Evolutionary conservation across 305 asterid genomes (phyloP).

Genomic region (Ajuga reptans): DNA sequence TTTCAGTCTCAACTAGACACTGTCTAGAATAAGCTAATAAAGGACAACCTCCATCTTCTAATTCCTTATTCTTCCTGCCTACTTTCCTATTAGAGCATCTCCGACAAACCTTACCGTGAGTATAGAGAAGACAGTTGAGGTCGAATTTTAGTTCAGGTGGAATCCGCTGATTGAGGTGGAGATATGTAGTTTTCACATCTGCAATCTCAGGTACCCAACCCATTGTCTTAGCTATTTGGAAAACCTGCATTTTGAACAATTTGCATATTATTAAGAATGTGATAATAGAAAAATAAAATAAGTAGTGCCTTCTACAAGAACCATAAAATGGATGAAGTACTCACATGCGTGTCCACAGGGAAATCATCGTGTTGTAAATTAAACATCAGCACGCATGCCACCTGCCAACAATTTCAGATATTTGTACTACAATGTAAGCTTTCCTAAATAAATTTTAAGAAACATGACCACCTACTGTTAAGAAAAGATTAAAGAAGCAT

Average conservation of each 20-base stretch:
- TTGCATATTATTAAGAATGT: background rate
- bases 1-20: constrained; percentile 13
- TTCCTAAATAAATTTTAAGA: background rate
- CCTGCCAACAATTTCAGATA: constrained; percentile 43
- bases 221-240: constrained; percentile 70
- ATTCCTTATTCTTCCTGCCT: constrained; percentile 29
- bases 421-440: constrained; percentile 12
- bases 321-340: constrained; percentile 18
- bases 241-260: constrained; percentile 39
- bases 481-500: background rate
- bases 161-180: constrained; percentile 68
- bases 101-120: constrained; percentile 74
- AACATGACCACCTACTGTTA: background rate
- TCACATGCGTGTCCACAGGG: constrained; percentile 89
- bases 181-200: constrained; percentile 53
- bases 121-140: constrained; percentile 73
- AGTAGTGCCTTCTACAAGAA: background rate
- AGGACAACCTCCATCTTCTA: constrained; percentile 40
- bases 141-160: constrained; percentile 68
- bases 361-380: constrained; percentile 75
- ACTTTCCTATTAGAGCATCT: constrained; percentile 50
- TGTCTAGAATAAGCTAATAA: constrained; percentile 34
- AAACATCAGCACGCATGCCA: constrained; percentile 82
- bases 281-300: background rate
- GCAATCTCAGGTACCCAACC: constrained; percentile 65